These are phyloP conservation scores for Psophocarpus tetragonolobus DNA, from an alignment of 306 rosid species.

Conservation along the genomic window DNA sequence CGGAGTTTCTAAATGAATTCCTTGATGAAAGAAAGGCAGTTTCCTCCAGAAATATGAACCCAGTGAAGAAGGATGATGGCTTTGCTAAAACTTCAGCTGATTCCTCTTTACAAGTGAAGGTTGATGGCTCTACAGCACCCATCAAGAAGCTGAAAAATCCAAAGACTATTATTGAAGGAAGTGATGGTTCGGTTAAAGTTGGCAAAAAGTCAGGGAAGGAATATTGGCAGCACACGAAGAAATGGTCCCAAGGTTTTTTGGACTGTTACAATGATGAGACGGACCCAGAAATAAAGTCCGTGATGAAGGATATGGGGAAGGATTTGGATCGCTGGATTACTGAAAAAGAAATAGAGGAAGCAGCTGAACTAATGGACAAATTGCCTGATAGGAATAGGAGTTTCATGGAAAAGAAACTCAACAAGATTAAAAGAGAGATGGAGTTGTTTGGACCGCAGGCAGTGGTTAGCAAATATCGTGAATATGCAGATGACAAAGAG, in stretches of 20 bases:
- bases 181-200: conserved; percentile 80
- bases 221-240: conserved; percentile 96
- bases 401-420: conserved; percentile 77
- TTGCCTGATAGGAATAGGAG: conserved; percentile 62
- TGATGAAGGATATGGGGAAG: conserved; percentile 82
- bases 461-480: conserved; percentile 88
- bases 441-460: conserved; percentile 97
- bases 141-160: conserved; percentile 41
- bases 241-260: conserved; percentile 89
- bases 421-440: conserved; percentile 91
- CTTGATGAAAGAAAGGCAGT: conserved; percentile 51
- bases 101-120: conserved; percentile 44
- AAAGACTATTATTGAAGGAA: conserved; percentile 75
- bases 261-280: conserved; percentile 84
- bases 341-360: conserved; percentile 85
- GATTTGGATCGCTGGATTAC: conserved; percentile 94
- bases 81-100: conserved; percentile 42
- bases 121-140: conserved; percentile 30
- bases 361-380: conserved; percentile 68
- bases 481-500: conserved; percentile 70
- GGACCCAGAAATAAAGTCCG: conserved; percentile 78
- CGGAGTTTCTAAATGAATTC: conserved; percentile 62
- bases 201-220: conserved; percentile 94
- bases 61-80: conserved; percentile 50
- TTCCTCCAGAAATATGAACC: conserved; percentile 41